Conservation (phyloP, 1,284 basidiomycete genomes). For the Moniliophthora roreri region DNA sequence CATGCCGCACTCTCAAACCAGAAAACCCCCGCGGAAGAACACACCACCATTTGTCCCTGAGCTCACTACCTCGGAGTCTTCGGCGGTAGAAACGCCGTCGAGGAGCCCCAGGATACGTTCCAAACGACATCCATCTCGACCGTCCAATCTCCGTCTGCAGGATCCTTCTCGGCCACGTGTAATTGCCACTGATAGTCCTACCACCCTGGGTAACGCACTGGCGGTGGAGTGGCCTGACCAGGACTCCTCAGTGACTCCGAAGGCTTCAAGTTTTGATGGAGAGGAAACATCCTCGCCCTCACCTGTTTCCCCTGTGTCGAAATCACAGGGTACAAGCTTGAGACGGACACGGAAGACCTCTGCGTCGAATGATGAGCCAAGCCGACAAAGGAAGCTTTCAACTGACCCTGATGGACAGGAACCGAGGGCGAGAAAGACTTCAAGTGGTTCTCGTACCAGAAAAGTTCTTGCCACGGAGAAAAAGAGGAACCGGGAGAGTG, state of each 20-base stretch:
- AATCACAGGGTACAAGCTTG: slow-evolving; percentile 12
- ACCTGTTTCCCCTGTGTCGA: slow-evolving; percentile 31
- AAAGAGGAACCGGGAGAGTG: slow-evolving; percentile 49
- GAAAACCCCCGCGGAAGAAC: slow-evolving; percentile 35
- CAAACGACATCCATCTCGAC: slow-evolving; percentile 46
- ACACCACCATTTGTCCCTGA: slow-evolving; percentile 31
- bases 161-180: slow-evolving; percentile 23
- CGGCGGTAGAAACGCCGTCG: slow-evolving; percentile 33
- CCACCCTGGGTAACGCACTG: slow-evolving; percentile 43
- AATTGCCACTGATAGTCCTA: slow-evolving; percentile 32
- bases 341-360: slow-evolving; percentile 33
- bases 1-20: slow-evolving; percentile 28
- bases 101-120: slow-evolving; percentile 46
- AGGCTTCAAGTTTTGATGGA: slow-evolving; percentile 46
- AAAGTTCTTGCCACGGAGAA: slow-evolving; percentile 25
- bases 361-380: slow-evolving; percentile 27
- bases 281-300: slow-evolving; percentile 28
- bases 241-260: slow-evolving; percentile 55
- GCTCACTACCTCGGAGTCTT: slow-evolving; percentile 45
- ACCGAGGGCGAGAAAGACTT: slow-evolving; percentile 35
- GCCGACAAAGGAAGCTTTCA: slow-evolving; percentile 42
- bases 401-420: slow-evolving; percentile 39
- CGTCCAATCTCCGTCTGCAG: slow-evolving; percentile 46
- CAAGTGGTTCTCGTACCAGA: slow-evolving; percentile 27
- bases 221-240: slow-evolving; percentile 54